Base-by-base conservation (phyloP, 169 alveolate genomes). In the Cryptosporidium meleagridis region DNA sequence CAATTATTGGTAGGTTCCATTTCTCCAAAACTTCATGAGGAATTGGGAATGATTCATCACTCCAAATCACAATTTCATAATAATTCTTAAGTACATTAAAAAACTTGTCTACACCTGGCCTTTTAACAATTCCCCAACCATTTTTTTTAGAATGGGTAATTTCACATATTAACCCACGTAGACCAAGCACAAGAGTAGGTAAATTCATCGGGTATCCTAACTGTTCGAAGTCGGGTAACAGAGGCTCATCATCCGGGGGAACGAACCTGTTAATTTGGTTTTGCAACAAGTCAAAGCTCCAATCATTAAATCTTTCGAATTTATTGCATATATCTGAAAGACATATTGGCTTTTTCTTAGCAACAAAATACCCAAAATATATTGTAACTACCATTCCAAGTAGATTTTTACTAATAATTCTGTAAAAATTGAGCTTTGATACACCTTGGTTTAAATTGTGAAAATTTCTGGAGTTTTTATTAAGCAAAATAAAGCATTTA, bases 51-150 rank as follows among this genome's bases (percentile, higher is more conserved):
- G 93, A 55, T 58, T 96, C 99, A 58, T 96, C 98, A 31, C 98
- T 95, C 98, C 98, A 97, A 2, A 97, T 91, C 23, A 97, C 99
- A 8, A 97, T 94, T 85, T 97, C 99, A 85, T 93, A 97, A 92
- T 95, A 97, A 86, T 97, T 92, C 14, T 94, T 73, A 59, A 97
- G 87, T 39, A 94, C 97, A 61, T 92, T 89, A 85, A 97, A 94
- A 92, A 97, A 96, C 51, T 91, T 55, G 75, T 96, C 98, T 35
- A 97, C 97, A 55, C 96, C 97, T 23, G 99, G 99, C 29, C 99
- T 94, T 86, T 96, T 96, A 70, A 95, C 89, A 51, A 95, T 95
- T 67, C 94, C 94, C 98, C 98, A 96, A 18, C 98, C 98, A 16
- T 85, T 87, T 84, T 91, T 91, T 21, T 97, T 92, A 59, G 95